Evolutionary conservation across 2,329 filamentous ascomycete genomes (phyloP).

Genomic region (Trichothecium roseum): DNA sequence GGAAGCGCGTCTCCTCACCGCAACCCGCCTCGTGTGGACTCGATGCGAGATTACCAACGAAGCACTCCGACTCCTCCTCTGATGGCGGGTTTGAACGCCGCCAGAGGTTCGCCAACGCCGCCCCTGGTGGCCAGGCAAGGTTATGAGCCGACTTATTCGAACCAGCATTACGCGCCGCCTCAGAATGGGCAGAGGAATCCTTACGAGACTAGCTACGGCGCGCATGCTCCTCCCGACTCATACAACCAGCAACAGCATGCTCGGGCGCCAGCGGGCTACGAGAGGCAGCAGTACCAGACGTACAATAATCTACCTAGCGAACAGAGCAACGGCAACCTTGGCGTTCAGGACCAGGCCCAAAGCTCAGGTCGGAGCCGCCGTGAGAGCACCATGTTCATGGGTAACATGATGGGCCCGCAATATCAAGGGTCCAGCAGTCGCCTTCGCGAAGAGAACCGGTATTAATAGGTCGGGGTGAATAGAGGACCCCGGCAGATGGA

Average conservation of each 20-base stretch:
- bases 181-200: slow-evolving; percentile 23
- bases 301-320: slow-evolving; percentile 12
- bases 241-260: neutral
- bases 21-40: slow-evolving; percentile 29
- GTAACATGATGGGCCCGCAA: slow-evolving; percentile 34
- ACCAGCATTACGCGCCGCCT: neutral
- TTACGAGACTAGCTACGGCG: slow-evolving; percentile 31
- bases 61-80: slow-evolving; percentile 41
- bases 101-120: slow-evolving; percentile 33
- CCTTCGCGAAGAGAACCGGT: slow-evolving; percentile 43
- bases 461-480: slow-evolving; percentile 14
- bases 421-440: slow-evolving; percentile 42
- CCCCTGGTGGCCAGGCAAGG: slow-evolving; percentile 19
- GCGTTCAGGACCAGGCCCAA: slow-evolving; percentile 23
- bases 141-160: slow-evolving; percentile 32
- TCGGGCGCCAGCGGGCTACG: slow-evolving; percentile 10
- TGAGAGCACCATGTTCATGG: slow-evolving; percentile 51
- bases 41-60: slow-evolving; percentile 17
- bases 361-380: slow-evolving; percentile 35
- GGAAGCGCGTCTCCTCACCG: slow-evolving; percentile 41
- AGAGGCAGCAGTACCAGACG: slow-evolving; percentile 18
- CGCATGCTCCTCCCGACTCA: neutral
- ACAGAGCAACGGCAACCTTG: slow-evolving; percentile 8
- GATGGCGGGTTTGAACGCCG: slow-evolving; percentile 17
- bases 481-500: neutral